These are phyloP conservation scores for button mushroom (Agaricus bisporus) DNA, from an alignment of 768 basidiomycete species.

Conservation along the genomic window DNA sequence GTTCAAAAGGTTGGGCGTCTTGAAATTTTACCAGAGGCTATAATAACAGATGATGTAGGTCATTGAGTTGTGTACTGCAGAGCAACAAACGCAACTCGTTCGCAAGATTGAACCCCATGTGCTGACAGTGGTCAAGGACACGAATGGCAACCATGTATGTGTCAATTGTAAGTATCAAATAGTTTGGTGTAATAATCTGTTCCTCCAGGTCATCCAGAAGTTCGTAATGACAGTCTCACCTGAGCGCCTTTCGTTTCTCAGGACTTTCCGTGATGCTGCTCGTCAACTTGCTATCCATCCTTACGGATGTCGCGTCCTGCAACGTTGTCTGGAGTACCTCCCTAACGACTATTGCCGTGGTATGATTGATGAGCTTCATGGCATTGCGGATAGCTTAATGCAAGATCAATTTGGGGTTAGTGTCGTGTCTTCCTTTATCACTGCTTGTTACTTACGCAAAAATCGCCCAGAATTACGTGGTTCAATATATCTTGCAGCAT, in stretches of 20 bases:
- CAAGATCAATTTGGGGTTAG: constrained; percentile 88
- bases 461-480: constrained; percentile 75
- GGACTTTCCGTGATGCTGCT: constrained; percentile 71
- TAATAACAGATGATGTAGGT: constrained; percentile 41
- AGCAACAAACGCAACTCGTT: constrained; percentile 73
- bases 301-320: constrained; percentile 92
- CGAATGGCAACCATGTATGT: constrained; percentile 90
- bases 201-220: constrained; percentile 74
- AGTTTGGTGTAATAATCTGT: background rate
- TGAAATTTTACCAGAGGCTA: background rate
- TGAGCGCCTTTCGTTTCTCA: constrained; percentile 72
- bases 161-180: background rate
- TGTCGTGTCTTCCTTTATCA: constrained; percentile 4
- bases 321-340: constrained; percentile 85
- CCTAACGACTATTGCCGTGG: constrained; percentile 59
- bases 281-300: constrained; percentile 81
- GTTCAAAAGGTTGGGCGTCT: constrained; percentile 69
- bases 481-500: constrained; percentile 87
- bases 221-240: constrained; percentile 75
- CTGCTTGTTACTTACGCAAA: background rate
- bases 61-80: constrained; percentile 71
- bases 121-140: constrained; percentile 81
- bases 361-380: constrained; percentile 79
- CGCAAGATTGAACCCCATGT: constrained; percentile 76
- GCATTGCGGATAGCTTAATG: constrained; percentile 66